Evolutionary conservation across 371 early-diverging fungal genomes (phyloP).

Genomic region (Mortierella sp.): DNA sequence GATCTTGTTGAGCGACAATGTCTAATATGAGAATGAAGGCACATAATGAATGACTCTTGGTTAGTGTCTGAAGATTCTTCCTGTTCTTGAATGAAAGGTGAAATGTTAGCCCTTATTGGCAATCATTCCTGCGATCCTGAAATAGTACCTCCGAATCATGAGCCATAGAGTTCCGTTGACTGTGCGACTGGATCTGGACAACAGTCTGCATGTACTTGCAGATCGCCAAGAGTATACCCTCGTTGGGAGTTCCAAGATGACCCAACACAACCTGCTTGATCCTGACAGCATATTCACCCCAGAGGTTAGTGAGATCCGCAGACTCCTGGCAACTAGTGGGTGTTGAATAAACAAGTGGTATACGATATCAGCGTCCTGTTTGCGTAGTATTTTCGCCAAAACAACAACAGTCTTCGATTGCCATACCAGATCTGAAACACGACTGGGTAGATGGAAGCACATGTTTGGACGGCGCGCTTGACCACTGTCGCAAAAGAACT

Average conservation of each 20-base stretch:
- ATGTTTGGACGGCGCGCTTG: constrained; percentile 42
- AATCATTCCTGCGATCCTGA: background rate
- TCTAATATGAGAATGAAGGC: background rate
- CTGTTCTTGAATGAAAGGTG: background rate
- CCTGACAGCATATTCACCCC: constrained; percentile 51
- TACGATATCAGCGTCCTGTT: background rate
- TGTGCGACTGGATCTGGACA: constrained; percentile 48
- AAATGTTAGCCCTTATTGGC: background rate
- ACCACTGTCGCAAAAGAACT: constrained; percentile 14
- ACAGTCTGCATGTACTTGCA: constrained; percentile 50
- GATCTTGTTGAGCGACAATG: constrained; percentile 27
- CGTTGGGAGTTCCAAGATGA: constrained; percentile 24
- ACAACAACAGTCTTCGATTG: background rate
- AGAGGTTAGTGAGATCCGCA: constrained; percentile 18
- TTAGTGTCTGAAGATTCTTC: background rate
- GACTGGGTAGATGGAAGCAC: constrained; percentile 40
- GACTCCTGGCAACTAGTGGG: constrained; percentile 38
- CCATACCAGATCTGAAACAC: constrained; percentile 48
- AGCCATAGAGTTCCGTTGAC: constrained; percentile 31
- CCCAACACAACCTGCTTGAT: constrained; percentile 33
- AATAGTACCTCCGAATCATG: constrained; percentile 26
- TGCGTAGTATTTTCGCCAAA: background rate
- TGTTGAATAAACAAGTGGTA: background rate
- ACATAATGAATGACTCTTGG: background rate
- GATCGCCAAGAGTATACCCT: constrained; percentile 32